Evolutionary conservation across 768 basidiomycete genomes (phyloP).

Genomic region (Pilatotrama ljubarskyi): DNA sequence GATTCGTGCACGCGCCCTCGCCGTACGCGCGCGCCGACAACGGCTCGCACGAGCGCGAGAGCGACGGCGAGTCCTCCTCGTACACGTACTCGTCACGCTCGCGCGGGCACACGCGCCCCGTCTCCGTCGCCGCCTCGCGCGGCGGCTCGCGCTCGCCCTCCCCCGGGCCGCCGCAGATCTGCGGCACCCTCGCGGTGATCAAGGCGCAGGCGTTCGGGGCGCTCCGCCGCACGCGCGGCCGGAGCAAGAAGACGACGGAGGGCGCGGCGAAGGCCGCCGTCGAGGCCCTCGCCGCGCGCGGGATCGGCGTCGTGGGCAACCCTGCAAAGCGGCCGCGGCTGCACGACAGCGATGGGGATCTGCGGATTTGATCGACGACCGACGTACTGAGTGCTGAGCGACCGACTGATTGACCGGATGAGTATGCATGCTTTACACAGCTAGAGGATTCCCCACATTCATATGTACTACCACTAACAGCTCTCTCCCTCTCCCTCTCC

Average conservation of each 20-base stretch:
- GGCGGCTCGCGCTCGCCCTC: constrained; percentile 46
- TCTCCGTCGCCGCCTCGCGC: constrained; percentile 35
- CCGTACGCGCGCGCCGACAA: constrained; percentile 53
- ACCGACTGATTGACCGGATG: background rate
- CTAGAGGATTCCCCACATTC: constrained; percentile 19
- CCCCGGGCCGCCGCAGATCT: constrained; percentile 51
- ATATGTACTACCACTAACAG: constrained; percentile 24
- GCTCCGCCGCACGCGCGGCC: constrained; percentile 72
- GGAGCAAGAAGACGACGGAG: constrained; percentile 72
- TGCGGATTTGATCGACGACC: constrained; percentile 20
- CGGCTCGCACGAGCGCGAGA: constrained; percentile 41
- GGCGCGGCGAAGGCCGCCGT: constrained; percentile 73
- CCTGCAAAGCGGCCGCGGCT: constrained; percentile 51
- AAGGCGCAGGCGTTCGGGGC: constrained; percentile 90
- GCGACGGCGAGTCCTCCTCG: constrained; percentile 48
- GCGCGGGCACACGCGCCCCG: constrained; percentile 26
- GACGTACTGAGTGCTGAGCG: background rate
- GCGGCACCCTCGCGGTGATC: constrained; percentile 85
- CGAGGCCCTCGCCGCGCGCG: constrained; percentile 80
- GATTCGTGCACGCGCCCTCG: constrained; percentile 26
- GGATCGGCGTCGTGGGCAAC: constrained; percentile 49
- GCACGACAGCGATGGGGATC: constrained; percentile 50
- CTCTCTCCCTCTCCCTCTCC: constrained; percentile 1
- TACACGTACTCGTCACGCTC: constrained; percentile 39
- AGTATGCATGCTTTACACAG: background rate